Evolutionary conservation across 352 stramenopile genomes (phyloP), one percentile per base, ranked within the genome.

Genomic region (Globisporangium spiculum): DNA sequence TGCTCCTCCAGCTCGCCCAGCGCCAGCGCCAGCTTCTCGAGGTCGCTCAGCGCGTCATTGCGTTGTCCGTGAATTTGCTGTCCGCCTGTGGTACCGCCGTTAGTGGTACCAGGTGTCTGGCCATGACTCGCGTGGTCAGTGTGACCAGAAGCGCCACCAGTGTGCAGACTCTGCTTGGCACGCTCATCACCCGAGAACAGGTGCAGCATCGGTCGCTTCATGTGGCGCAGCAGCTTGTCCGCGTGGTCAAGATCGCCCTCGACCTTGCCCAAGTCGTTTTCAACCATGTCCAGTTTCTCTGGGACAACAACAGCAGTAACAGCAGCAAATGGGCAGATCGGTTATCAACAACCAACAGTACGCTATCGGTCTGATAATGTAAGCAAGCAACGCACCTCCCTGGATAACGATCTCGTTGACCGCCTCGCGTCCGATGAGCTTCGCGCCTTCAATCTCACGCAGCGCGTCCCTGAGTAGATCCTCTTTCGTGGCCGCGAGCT

Each of bases 211-310:
- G 86, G 86, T 22, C 61, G 80, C 70, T 89, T 86, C 68, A 95
- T 82, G 34, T 87, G 83, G 36, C 72, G 78, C 63, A 93, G 72
- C 55, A 95, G 63, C 65, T 92, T 90, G 64, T 95, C 86, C 27
- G 79, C 85, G 66, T 83, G 81, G 70, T 95, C 86, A 3, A 95
- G 68, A 54, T 95, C 82, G 34, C 66, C 71, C 36, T 88, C 71
- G 16, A 93, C 82, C 12, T 73, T 72, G n/a, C 75, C 68, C 34
- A 93, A 67, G 61, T 92, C 79, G 36, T 66, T 72, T 54, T 93
- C 87, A 22, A 93, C 78, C 24, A 81, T 69, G 67, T 92, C 83
- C 55, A 95, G 77, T 69, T 90, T 91, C 59, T 93, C 85, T 89
- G 56, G 26, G 14, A 32, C 4, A 6, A 1, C 56, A 48, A 10